Evolutionary conservation across 2,329 filamentous ascomycete species (phyloP).

Genomic region (Fusarium bulbicola): DNA sequence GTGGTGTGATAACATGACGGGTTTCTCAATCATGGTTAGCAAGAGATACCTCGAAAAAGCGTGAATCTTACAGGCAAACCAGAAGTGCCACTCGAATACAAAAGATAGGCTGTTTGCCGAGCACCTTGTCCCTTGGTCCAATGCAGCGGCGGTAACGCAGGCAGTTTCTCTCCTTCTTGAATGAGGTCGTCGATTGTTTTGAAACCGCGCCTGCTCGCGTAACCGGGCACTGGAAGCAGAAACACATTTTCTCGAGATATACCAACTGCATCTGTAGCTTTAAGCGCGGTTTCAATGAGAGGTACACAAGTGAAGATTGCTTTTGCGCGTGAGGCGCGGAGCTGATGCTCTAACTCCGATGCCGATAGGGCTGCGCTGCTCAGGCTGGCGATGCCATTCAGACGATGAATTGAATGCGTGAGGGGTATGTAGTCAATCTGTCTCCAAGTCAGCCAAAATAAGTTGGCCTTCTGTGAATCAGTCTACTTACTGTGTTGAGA

Average conservation of each 20-base stretch:
- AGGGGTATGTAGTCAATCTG: conserved; percentile 79
- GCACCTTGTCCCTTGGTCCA: conserved; percentile 72
- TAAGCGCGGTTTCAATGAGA: conserved; percentile 68
- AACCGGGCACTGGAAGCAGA: conserved; percentile 70
- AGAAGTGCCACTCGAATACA: conserved; percentile 82
- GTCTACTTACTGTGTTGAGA: conserved; percentile 78
- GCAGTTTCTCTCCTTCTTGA: conserved; percentile 62
- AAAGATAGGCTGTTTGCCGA: conserved; percentile 77
- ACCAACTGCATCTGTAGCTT: conserved; percentile 68
- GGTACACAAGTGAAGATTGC: conserved; percentile 76
- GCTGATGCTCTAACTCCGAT: conserved; percentile 74
- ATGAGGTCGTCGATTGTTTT: conserved; percentile 74
- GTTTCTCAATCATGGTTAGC: conserved; percentile 60
- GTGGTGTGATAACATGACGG: conserved; percentile 83
- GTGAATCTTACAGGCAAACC: conserved; percentile 61
- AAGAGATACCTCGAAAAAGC: fast-evolving
- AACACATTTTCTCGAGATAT: conserved; percentile 72
- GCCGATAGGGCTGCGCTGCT: conserved; percentile 79
- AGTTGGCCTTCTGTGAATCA: conserved; percentile 51
- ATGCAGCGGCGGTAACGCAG: conserved; percentile 57
- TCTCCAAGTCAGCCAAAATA: fast-evolving
- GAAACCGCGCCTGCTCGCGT: conserved; percentile 50
- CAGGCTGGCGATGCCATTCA: conserved; percentile 76
- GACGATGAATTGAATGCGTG: conserved; percentile 75
- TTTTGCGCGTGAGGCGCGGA: conserved; percentile 73